Evolutionary conservation across 2,329 filamentous ascomycete genomes (phyloP), one percentile per base, ranked within the genome.

Genomic region (Paecilomyces sp.): DNA sequence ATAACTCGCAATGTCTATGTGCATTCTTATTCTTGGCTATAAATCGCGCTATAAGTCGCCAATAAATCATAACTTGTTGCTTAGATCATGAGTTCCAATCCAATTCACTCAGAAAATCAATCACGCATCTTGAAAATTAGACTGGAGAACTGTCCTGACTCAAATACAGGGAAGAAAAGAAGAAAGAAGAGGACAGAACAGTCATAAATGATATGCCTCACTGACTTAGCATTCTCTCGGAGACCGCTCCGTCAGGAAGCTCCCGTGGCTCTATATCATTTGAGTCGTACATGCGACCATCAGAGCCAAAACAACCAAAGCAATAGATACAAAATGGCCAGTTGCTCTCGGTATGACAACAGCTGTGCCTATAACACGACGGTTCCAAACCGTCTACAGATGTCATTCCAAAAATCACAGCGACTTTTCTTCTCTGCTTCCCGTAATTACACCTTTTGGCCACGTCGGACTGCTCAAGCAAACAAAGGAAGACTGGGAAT

Each of bases 401-500:
- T 33, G 25, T 51, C 28, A 51, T 57, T 57, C 56, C 56, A 57
- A 57, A 57, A 41, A 57, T 7, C 56, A 57, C 41, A 52, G 25
- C 51, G 56, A 50, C 15, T 33, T 57, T 53, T 57, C 41, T 18
- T 47, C 22, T 34, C 30, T 6, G 47, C 50, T 22, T 15, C 25
- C 24, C 41, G 13, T 18, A 51, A 31, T 54, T 24, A 13, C 22
- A 36, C 24, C 24, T 31, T 50, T 47, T 18, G 34, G 51, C 34
- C 30, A 12, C 18, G 31, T 22, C 30, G 54, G 54, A 57, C 36
- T 57, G 57, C 61, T 62, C 61, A 56, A 57, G 55, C 59, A 58
- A 63, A 62, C 57, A 57, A 57, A 59, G 57, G 31, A 55, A 60
- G 53, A 51, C 62, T 56, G 59, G 54, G 50, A 55, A 57, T 57